phyloP scores from a whole-genome alignment of 805 yeast genomes.

The Saccharomyces kudriavzevii region DNA sequence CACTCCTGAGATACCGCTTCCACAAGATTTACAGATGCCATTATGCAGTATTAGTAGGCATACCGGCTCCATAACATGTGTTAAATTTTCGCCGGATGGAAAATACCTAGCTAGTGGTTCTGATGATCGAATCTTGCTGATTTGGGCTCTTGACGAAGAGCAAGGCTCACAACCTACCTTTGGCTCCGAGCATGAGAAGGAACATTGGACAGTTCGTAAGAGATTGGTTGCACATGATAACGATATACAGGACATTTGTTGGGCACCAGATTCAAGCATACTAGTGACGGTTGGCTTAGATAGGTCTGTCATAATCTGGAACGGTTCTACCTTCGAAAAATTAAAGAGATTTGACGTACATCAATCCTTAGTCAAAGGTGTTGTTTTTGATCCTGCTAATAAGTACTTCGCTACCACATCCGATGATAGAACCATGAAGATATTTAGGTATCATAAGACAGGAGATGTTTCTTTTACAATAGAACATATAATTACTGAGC shows the following conservation, averaged over 20 bases:
- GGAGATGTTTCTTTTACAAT: conserved; percentile 72
- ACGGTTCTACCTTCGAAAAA: conserved; percentile 79
- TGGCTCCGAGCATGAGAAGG: conserved; percentile 70
- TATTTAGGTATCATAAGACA: conserved; percentile 76
- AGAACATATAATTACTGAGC: conserved; percentile 75
- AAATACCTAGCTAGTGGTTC: conserved; percentile 89
- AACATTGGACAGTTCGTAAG: conserved; percentile 91
- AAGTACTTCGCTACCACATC: conserved; percentile 95
- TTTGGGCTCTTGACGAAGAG: conserved; percentile 86
- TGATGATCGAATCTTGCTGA: conserved; percentile 82
- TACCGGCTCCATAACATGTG: conserved; percentile 93
- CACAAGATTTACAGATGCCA: conserved; percentile 38
- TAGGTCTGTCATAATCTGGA: conserved; percentile 88
- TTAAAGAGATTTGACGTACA: conserved; percentile 86
- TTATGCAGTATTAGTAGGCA: conserved; percentile 89
- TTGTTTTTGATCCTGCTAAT: conserved; percentile 95
- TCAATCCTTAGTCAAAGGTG: conserved; percentile 92
- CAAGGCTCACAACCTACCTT: conserved; percentile 40
- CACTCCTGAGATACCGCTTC: conserved; percentile 2
- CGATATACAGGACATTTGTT: conserved; percentile 94
- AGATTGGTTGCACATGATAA: conserved; percentile 94
- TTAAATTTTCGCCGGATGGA: conserved; percentile 87
- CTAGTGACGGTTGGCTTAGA: conserved; percentile 93
- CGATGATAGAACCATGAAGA: conserved; percentile 85
- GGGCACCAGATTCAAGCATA: conserved; percentile 92